Base-by-base conservation (phyloP, 202 grass and related monocot genomes). In the Schoenoplectus tabernaemontani region DNA sequence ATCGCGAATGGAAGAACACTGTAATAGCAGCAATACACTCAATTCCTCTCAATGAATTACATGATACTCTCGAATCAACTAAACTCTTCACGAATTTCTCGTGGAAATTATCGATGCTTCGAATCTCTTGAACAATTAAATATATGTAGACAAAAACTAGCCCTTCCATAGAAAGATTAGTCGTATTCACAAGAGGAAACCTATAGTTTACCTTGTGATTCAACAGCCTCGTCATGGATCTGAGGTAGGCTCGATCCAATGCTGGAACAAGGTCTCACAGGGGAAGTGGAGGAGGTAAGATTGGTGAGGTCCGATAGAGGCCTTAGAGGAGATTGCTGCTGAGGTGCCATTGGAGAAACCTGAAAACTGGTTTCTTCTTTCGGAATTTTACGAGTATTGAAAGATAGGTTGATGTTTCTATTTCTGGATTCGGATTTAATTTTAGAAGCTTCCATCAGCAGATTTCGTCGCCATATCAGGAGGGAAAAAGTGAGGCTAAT, bases 221-320 rank as follows among this genome's bases (percentile, higher is more conserved):
- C 44, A 73, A 73, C 69, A 51, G 53, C 44, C 7, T 53, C 44
- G 28, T 53, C 69, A 73, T 73, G 44, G 69, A 73, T 73, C 44
- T n/a, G 69, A 73, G 44, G 69, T 10, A 50, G 47, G 7, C 69
- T 73, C 0, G 69, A 73, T 73, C 44, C 69, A n/a, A 73, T 53
- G 26, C 69, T 73, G 1, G 69, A 73, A 30, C 69, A 73, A 50
- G 44, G 15, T 73, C 5, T 73, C 7, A 20, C 9, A 17, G 44
- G 53, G 26, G 44, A 51, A 51, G 13, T 3, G 69, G 69, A 73
- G 23, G 4, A 51, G 1, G 69, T 73, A n/a, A 51, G 43, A 50
- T 73, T 53, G 69, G 69, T 73, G 13, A 73, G 24, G 1, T 51
- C 69, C 1, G 69, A 73, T 28, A 51, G 69, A n/a, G 69, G 69